Evolutionary conservation across 305 asterid genomes (phyloP).

Genomic region (Rubia balearica): DNA sequence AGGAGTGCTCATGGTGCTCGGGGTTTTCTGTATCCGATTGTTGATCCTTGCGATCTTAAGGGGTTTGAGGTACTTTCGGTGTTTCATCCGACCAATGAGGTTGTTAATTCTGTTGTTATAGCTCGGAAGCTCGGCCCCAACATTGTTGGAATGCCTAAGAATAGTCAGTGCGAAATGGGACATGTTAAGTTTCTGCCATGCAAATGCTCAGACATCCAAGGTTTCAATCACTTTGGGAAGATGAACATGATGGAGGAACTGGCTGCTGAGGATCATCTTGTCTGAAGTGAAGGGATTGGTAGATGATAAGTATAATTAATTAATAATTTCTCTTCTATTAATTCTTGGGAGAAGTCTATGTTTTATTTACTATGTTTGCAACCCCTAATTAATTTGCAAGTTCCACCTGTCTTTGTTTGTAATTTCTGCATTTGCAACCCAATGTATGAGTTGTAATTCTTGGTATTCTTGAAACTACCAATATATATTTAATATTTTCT

Average conservation of each 20-base stretch:
- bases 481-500: not conserved
- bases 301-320: not conserved
- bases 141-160: not conserved
- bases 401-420: not conserved
- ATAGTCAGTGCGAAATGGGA: constrained; percentile 18
- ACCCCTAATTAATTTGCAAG: not conserved
- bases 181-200: constrained; percentile 26
- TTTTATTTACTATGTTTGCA: not conserved
- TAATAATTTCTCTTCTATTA: not conserved
- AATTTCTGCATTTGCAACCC: not conserved
- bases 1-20: constrained; percentile 87
- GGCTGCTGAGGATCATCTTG: constrained; percentile 19
- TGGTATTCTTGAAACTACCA: not conserved
- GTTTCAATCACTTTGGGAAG: constrained; percentile 32
- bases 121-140: constrained; percentile 37
- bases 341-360: not conserved
- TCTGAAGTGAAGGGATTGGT: not conserved
- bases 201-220: constrained; percentile 46
- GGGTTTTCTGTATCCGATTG: constrained; percentile 70
- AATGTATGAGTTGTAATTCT: constrained; percentile 1
- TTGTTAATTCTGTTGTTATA: constrained; percentile 69
- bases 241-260: constrained; percentile 34
- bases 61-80: constrained; percentile 75
- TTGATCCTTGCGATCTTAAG: constrained; percentile 48
- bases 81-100: constrained; percentile 77